Percentiles rank a stretch among this genome's conserved stretches.
These are phyloP conservation scores for Cicer judaicum DNA, from an alignment of 306 rosid species.

Conservation along the genomic window DNA sequence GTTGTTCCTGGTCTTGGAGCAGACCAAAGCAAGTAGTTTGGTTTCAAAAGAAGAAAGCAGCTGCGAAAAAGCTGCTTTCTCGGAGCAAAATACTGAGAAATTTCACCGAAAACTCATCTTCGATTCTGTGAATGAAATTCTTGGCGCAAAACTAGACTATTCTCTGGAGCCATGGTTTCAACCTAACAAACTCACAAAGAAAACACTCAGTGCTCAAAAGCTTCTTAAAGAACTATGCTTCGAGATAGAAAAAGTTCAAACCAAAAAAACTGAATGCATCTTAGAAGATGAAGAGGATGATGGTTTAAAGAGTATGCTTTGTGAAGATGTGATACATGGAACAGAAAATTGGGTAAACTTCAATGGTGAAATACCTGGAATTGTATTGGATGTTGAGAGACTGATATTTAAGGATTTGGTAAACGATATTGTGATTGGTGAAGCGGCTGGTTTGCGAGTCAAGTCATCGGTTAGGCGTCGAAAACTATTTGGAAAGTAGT, in stretches of 20 bases:
- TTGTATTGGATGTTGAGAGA: constrained; percentile 77
- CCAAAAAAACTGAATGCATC: constrained; percentile 54
- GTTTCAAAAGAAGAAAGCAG: constrained; percentile 58
- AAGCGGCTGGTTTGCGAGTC: constrained; percentile 62
- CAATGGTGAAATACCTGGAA: constrained; percentile 60
- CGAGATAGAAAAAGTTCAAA: constrained; percentile 70
- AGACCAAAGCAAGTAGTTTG: constrained; percentile 77
- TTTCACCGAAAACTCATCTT: constrained; percentile 77
- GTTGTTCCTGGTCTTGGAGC: constrained; percentile 84
- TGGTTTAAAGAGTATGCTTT: constrained; percentile 54
- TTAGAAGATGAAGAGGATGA: constrained; percentile 63
- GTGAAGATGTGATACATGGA: constrained; percentile 65
- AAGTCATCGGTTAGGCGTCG: constrained; percentile 65
- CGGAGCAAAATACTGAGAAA: constrained; percentile 56
- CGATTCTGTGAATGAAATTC: constrained; percentile 84
- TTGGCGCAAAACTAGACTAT: constrained; percentile 57
- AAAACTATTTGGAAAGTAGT: constrained; percentile 67
- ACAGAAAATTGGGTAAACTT: constrained; percentile 70
- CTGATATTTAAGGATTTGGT: constrained; percentile 81
- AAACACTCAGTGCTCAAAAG: constrained; percentile 70
- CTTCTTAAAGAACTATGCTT: constrained; percentile 79
- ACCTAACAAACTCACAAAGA: constrained; percentile 63
- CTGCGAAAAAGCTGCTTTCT: constrained; percentile 46
- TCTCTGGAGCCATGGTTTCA: constrained; percentile 64
- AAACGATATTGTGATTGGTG: constrained; percentile 73